Conservation (phyloP, 2,329 filamentous ascomycete genomes). For the Berkeleyomyces basicola region DNA sequence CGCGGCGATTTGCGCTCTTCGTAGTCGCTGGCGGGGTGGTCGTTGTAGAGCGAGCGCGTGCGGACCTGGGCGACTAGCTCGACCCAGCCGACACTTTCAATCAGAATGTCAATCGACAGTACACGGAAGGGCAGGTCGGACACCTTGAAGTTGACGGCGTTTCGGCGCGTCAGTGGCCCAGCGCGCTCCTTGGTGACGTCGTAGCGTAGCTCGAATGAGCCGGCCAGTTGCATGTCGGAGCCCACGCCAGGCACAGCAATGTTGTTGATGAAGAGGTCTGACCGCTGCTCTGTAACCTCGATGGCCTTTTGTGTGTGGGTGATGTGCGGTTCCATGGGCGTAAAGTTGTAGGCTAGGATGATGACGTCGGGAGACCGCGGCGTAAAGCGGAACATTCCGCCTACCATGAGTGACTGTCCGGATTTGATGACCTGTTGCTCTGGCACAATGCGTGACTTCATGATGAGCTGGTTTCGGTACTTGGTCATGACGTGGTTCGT, state of each 20-base stretch:
- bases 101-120: constrained; percentile 64
- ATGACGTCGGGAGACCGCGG: constrained; percentile 45
- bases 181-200: constrained; percentile 71
- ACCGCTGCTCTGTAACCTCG: constrained; percentile 49
- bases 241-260: constrained; percentile 45
- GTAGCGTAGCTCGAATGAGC: constrained; percentile 55
- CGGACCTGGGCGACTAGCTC: constrained; percentile 75
- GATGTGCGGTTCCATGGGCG: constrained; percentile 58
- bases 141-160: constrained; percentile 45
- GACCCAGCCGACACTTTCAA: constrained; percentile 88
- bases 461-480: constrained; percentile 52
- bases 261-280: constrained; percentile 39
- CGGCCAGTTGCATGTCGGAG: constrained; percentile 49
- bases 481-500: constrained; percentile 53
- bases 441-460: constrained; percentile 60
- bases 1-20: constrained; percentile 7
- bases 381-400: constrained; percentile 76
- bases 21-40: constrained; percentile 16
- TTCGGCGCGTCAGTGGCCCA: constrained; percentile 50
- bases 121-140: constrained; percentile 64
- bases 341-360: constrained; percentile 74
- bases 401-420: constrained; percentile 66
- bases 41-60: constrained; percentile 29
- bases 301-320: constrained; percentile 68
- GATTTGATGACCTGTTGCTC: constrained; percentile 57